These are phyloP conservation scores for Dothistroma pini DNA, from an alignment of 2,329 filamentous ascomycete genomes.

Conservation along the genomic window DNA sequence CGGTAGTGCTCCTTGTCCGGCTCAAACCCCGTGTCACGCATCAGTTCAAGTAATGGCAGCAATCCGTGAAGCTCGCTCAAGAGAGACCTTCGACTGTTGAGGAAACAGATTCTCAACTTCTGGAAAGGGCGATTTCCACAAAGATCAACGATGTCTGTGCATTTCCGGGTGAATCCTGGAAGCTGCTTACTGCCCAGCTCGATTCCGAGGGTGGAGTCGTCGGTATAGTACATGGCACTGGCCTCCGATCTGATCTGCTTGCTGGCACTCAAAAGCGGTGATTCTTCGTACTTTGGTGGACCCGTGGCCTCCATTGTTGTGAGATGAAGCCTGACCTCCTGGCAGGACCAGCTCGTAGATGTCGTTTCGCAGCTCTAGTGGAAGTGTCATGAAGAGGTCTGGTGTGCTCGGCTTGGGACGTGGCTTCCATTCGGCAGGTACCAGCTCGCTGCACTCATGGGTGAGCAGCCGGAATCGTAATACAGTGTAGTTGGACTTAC, in stretches of 20 bases:
- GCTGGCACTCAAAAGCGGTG: slow-evolving; percentile 10
- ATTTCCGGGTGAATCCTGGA: not conserved
- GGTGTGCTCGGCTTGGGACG: too few species aligned
- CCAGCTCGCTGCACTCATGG: too few species aligned
- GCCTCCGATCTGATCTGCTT: slow-evolving; percentile 13
- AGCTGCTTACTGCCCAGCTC: not conserved
- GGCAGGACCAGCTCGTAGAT: slow-evolving; percentile 1
- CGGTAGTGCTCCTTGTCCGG: slow-evolving; percentile 4
- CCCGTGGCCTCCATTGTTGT: too few species aligned
- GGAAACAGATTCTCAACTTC: not conserved
- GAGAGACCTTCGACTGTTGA: not conserved
- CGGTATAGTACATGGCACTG: slow-evolving; percentile 14
- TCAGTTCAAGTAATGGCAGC: slow-evolving; percentile 10
- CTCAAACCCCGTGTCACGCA: slow-evolving; percentile 14
- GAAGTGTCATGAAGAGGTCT: not conserved
- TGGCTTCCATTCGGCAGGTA: too few species aligned
- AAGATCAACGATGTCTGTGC: not conserved
- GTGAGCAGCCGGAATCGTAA: too few species aligned
- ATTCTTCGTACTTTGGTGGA: not conserved
- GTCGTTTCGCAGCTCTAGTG: not conserved
- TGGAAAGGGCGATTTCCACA: slow-evolving; percentile 10
- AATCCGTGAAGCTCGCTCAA: not conserved
- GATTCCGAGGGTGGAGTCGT: slow-evolving; percentile 4
- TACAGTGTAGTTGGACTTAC: too few species aligned
- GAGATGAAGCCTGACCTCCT: too few species aligned